Evolutionary conservation across 2,329 filamentous ascomycete species (phyloP).

Genomic region (Myriosclerotinia duriaeana): DNA sequence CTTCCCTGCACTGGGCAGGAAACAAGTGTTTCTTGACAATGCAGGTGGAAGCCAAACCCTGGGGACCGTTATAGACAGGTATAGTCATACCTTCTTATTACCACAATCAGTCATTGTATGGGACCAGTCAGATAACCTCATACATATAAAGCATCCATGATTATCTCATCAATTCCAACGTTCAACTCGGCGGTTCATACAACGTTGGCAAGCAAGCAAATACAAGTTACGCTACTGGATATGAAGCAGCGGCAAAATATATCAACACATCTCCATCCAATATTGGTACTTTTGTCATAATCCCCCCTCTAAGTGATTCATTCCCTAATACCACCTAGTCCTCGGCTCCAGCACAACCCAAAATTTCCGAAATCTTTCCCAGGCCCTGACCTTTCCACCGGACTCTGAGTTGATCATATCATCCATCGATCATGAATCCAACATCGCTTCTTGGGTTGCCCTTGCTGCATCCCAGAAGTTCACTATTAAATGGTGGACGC

Average conservation of each 20-base stretch:
- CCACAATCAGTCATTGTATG: not conserved
- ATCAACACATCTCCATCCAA: conserved; percentile 67
- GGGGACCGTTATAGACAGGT: conserved; percentile 65
- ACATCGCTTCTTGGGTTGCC: conserved; percentile 71
- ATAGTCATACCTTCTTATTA: conserved; percentile 18
- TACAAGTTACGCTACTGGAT: conserved; percentile 57
- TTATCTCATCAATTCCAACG: conserved; percentile 68
- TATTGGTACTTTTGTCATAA: conserved; percentile 50
- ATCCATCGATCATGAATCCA: conserved; percentile 74
- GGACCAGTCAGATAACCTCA: conserved; percentile 17
- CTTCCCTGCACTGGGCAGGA: conserved; percentile 67
- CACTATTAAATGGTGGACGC: conserved; percentile 69
- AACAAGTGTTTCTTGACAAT: conserved; percentile 75
- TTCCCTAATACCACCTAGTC: conserved; percentile 46
- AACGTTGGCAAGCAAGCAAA: conserved; percentile 59
- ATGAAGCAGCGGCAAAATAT: conserved; percentile 65
- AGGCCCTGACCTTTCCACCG: conserved; percentile 51
- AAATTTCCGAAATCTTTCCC: conserved; percentile 69
- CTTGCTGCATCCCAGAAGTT: conserved; percentile 62
- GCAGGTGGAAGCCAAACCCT: conserved; percentile 73
- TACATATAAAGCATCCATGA: conserved; percentile 53
- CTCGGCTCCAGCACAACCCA: conserved; percentile 75
- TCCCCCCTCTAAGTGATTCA: not conserved
- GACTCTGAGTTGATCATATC: conserved; percentile 71
- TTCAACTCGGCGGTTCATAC: conserved; percentile 74